phyloP scores from a whole-genome alignment of 2,329 filamentous ascomycete genomes.

The Parastagonospora nodorum region DNA sequence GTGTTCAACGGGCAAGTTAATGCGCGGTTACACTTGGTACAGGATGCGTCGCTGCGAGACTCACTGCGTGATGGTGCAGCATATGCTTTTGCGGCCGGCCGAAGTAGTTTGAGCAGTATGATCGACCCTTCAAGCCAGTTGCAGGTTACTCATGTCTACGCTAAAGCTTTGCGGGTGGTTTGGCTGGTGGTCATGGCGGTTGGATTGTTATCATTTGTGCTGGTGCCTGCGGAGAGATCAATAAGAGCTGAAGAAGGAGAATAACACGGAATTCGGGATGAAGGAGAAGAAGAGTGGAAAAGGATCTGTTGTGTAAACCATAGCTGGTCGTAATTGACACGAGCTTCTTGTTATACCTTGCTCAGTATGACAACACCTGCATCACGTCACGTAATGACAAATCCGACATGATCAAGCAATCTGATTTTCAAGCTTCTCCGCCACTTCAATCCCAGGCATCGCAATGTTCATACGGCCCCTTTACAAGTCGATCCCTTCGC shows the following conservation, averaged over 20 bases:
- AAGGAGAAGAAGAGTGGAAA: background rate
- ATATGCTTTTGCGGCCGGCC: background rate
- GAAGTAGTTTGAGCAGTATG: background rate
- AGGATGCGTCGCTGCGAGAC: background rate
- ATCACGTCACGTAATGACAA: too few species aligned
- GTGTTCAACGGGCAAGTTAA: constrained; percentile 10
- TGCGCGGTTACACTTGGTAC: background rate
- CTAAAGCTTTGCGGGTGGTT: constrained; percentile 1
- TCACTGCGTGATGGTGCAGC: background rate
- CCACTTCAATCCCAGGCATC: too few species aligned
- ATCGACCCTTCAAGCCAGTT: background rate
- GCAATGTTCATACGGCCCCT: too few species aligned
- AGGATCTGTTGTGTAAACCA: too few species aligned
- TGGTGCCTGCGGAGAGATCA: constrained; percentile 2
- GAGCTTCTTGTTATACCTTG: too few species aligned
- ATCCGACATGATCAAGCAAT: too few species aligned
- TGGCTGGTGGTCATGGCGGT: constrained; percentile 10
- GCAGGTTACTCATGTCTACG: constrained; percentile 7
- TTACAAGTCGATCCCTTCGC: too few species aligned
- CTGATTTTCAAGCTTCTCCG: too few species aligned
- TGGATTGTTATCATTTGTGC: constrained; percentile 3
- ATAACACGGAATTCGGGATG: constrained; percentile 27
- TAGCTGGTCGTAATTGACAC: too few species aligned
- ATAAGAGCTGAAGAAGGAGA: constrained; percentile 6
- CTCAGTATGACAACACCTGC: too few species aligned